Evolutionary conservation across 2,329 filamentous ascomycete species (phyloP), one percentile per base, ranked within the genome.

Genomic region (Talaromyces sp.): DNA sequence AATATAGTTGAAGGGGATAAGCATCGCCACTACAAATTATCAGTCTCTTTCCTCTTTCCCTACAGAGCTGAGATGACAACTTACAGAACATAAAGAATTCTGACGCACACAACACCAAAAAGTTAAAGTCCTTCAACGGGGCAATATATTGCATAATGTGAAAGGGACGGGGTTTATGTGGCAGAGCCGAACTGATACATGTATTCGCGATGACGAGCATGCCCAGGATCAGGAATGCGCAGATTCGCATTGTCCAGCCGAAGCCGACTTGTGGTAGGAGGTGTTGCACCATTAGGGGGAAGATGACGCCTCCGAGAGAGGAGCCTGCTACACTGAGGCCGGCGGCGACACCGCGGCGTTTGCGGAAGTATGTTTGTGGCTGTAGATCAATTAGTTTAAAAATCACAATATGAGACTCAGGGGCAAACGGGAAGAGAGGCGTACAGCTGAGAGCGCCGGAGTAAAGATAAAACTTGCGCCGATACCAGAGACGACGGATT

Each of bases 171-270:
- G 33, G 76, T 70, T 56, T 50, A 13, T 69, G 71, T 10, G 73
- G 68, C 61, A 79, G 70, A 37, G 76, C 80, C 11, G 84, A 84
- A 63, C 78, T 82, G 56, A 88, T 76, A 0, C 84, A 85, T 0
- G 85, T 71, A 33, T 79, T 78, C 37, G 85, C 83, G 66, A 89
- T 78, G 41, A 83, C 74, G 67, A 85, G 80, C 66, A 86, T 76
- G 66, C 81, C 83, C 67, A 91, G 82, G 67, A 90, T 87, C 58
- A 90, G 76, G 62, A 90, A 86, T 10, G 86, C 78, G 27, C 78
- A 80, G 57, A 82, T 82, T 11, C 86, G 80, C 79, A 88, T 86
- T 0, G 84, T 76, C 87, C 85, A 89, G 49, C 78, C 73, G 69
- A 86, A 85, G 39, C 85, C 84, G 61, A 87, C 77, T 62, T 79